Evolutionary conservation across 768 basidiomycete genomes (phyloP).

Genomic region (Phylloporus arenicola): DNA sequence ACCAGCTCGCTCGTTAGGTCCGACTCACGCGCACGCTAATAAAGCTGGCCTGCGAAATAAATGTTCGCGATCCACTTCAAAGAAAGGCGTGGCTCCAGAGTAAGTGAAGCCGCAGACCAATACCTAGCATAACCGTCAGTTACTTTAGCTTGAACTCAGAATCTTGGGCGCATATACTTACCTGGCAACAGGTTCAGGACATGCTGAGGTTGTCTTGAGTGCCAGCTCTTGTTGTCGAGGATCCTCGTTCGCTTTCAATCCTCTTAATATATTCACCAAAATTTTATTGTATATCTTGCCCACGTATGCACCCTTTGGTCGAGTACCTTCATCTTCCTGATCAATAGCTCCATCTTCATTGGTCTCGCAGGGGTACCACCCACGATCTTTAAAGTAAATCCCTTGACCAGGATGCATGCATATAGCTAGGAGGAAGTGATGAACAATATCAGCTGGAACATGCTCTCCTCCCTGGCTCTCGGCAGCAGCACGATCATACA

Average conservation of each 20-base stretch:
- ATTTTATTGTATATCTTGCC: slow-evolving; percentile 78
- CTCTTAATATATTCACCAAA: slow-evolving; percentile 65
- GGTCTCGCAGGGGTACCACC: slow-evolving; percentile 81
- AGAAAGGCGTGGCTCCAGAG: slow-evolving; percentile 80
- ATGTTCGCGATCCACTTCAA: slow-evolving; percentile 91
- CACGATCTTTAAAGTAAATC: slow-evolving; percentile 81
- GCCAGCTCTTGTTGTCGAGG: slow-evolving; percentile 79
- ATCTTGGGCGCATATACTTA: slow-evolving; percentile 32
- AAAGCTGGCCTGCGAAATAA: slow-evolving; percentile 71
- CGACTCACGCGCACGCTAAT: too few species aligned
- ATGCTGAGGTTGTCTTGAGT: slow-evolving; percentile 70
- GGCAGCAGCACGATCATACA: slow-evolving; percentile 58
- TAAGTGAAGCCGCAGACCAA: slow-evolving; percentile 63
- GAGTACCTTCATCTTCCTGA: slow-evolving; percentile 33
- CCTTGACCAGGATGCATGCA: slow-evolving; percentile 78
- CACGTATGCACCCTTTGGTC: slow-evolving; percentile 24
- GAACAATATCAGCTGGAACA: slow-evolving; percentile 70
- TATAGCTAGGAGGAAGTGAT: slow-evolving; percentile 83
- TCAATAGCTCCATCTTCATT: slow-evolving; percentile 36
- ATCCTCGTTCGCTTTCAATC: slow-evolving; percentile 86
- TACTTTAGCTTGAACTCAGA: not conserved
- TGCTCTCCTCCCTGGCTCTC: slow-evolving; percentile 48
- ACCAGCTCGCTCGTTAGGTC: too few species aligned
- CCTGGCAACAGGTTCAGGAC: slow-evolving; percentile 83
- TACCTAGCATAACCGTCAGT: slow-evolving; percentile 44